Conservation (phyloP, 192 early-diverging fungal genomes). For the Coemansia sp. region DNA sequence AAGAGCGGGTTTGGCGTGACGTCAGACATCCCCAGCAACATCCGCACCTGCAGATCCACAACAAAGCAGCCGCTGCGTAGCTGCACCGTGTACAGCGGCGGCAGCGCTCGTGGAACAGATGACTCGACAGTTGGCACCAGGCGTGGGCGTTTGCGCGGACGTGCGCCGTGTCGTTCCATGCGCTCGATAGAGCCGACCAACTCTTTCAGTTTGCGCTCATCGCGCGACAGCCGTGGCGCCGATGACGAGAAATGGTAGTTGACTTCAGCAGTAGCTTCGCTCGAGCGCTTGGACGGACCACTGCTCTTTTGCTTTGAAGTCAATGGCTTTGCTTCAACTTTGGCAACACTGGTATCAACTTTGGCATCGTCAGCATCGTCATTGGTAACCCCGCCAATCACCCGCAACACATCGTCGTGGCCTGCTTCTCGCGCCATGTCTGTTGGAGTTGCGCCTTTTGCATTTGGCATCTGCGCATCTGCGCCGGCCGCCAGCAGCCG, state of each 20-base stretch:
- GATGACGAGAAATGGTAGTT: constrained; percentile 51
- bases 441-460: constrained; percentile 53
- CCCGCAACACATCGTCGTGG: constrained; percentile 33
- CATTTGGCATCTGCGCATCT: constrained; percentile 32
- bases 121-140: neutral
- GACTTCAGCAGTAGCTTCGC: constrained; percentile 41
- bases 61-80: constrained; percentile 62
- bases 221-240: constrained; percentile 58
- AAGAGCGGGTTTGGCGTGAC: constrained; percentile 56
- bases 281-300: constrained; percentile 14
- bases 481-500: constrained; percentile 39
- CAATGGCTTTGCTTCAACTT: neutral
- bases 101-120: constrained; percentile 38
- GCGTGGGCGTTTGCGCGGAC: constrained; percentile 1
- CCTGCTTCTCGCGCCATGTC: constrained; percentile 58
- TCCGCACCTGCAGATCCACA: constrained; percentile 66
- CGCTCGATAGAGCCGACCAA: constrained; percentile 62
- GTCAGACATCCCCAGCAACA: constrained; percentile 58
- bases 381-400: constrained; percentile 14
- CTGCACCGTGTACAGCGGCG: constrained; percentile 73
- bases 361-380: neutral
- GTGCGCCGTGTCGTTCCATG: constrained; percentile 42
- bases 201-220: constrained; percentile 69
- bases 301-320: neutral
- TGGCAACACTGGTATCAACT: neutral